Evolutionary conservation across 78 protist species (phyloP).

Genomic region (Dictyostelium intermedium): DNA sequence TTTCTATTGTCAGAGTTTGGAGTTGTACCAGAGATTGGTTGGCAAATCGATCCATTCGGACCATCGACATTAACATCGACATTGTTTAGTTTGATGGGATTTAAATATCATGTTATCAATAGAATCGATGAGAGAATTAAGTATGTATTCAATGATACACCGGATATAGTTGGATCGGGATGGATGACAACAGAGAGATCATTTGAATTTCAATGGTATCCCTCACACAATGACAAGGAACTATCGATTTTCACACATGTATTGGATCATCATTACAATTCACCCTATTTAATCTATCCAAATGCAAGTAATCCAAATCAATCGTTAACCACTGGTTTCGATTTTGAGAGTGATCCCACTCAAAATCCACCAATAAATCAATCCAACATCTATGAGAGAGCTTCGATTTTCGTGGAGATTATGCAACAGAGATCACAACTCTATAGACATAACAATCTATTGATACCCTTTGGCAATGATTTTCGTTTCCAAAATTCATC

Average conservation of each 20-base stretch:
- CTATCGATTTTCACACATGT: slow-evolving; percentile 45
- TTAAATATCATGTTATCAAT: slow-evolving; percentile 62
- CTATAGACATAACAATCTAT: slow-evolving; percentile 58
- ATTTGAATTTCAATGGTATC: slow-evolving; percentile 64
- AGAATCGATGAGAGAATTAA: slow-evolving; percentile 57
- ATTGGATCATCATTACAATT: slow-evolving; percentile 54
- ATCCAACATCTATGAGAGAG: slow-evolving; percentile 44
- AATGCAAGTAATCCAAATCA: slow-evolving; percentile 36
- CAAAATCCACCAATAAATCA: slow-evolving; percentile 60
- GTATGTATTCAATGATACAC: slow-evolving; percentile 7
- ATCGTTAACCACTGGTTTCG: slow-evolving; percentile 52
- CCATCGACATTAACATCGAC: slow-evolving; percentile 63
- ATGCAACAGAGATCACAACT: slow-evolving; percentile 9
- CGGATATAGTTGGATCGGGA: slow-evolving; percentile 28
- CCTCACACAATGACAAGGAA: slow-evolving; percentile 4
- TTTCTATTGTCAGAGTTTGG: slow-evolving; percentile 71
- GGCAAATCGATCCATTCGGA: slow-evolving; percentile 85
- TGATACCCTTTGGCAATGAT: slow-evolving; percentile 76
- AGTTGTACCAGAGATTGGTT: slow-evolving; percentile 42
- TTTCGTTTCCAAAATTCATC: slow-evolving; percentile 55
- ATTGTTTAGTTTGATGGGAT: slow-evolving; percentile 53
- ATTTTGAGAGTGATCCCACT: slow-evolving; percentile 23
- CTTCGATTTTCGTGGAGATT: slow-evolving; percentile 34
- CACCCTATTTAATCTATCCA: slow-evolving; percentile 49
- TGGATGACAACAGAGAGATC: background rate